phyloP scores from a whole-genome alignment of 768 basidiomycete species.

The Collybiopsis luxurians region DNA sequence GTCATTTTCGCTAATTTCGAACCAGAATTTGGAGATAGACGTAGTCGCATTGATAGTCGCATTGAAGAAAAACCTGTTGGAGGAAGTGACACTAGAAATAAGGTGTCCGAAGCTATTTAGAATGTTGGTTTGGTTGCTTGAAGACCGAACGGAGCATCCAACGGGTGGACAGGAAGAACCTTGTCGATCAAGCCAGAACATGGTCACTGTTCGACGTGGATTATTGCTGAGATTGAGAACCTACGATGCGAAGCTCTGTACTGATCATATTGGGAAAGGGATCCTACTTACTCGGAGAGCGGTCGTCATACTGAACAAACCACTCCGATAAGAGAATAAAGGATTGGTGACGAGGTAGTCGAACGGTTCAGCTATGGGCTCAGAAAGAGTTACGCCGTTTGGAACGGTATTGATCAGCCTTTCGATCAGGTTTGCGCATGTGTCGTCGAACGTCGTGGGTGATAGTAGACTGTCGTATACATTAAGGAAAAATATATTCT shows the following conservation, averaged over 20 bases:
- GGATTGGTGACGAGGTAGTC: constrained; percentile 27
- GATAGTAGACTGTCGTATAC: background rate
- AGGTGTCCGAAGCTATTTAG: background rate
- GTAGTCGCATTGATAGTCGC: constrained; percentile 34
- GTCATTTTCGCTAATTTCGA: constrained; percentile 43
- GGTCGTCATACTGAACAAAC: constrained; percentile 37
- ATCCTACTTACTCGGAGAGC: constrained; percentile 36
- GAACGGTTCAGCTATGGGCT: constrained; percentile 29
- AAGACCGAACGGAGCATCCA: constrained; percentile 1
- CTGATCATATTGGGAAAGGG: too few relatives aligned
- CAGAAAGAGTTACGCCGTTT: constrained; percentile 39
- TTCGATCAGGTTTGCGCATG: constrained; percentile 37
- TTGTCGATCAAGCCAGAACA: background rate
- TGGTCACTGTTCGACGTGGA: background rate
- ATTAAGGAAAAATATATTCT: background rate
- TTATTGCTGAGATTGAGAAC: background rate
- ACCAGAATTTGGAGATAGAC: constrained; percentile 51
- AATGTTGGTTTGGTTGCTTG: background rate
- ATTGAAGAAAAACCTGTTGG: constrained; percentile 42
- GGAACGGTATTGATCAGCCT: constrained; percentile 53
- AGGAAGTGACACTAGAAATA: constrained; percentile 26
- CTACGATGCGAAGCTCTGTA: background rate
- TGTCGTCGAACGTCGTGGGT: constrained; percentile 28
- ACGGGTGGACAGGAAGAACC: background rate
- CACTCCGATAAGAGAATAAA: constrained; percentile 32